Conservation (phyloP, 2,329 filamentous ascomycete genomes). For the Trichoderma atrobrunneum region DNA sequence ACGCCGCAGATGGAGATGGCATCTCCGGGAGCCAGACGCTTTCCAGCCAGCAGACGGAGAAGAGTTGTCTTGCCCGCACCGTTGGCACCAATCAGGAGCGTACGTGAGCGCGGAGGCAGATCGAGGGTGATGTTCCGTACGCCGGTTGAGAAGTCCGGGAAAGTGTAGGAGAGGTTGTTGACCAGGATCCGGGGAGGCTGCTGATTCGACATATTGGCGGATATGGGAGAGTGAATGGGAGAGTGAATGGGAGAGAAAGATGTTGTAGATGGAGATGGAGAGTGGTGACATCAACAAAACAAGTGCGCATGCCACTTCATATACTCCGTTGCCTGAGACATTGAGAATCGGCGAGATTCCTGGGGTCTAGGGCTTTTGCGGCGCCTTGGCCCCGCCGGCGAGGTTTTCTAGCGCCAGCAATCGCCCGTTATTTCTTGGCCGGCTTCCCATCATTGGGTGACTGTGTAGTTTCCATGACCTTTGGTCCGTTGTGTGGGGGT, state of each 20-base stretch:
- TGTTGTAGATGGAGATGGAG: background rate
- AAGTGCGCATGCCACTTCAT: background rate
- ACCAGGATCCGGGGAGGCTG: conserved; percentile 64
- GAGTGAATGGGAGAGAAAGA: background rate
- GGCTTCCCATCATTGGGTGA: background rate
- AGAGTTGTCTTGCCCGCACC: conserved; percentile 97
- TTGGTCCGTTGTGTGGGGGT: background rate
- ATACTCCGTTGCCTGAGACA: background rate
- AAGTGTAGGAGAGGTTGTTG: conserved; percentile 77
- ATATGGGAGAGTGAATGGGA: background rate
- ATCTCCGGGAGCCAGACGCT: conserved; percentile 78
- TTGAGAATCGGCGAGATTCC: background rate
- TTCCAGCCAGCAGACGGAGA: conserved; percentile 88
- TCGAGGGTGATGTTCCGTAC: conserved; percentile 70
- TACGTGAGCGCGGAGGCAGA: conserved; percentile 79
- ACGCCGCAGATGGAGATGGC: conserved; percentile 76
- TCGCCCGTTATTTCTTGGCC: background rate
- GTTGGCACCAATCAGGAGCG: conserved; percentile 91
- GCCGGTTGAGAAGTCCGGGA: conserved; percentile 80
- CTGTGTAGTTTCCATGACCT: background rate
- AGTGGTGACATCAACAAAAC: background rate
- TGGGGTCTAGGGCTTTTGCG: background rate
- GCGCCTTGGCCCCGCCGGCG: background rate
- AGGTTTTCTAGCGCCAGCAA: conserved; percentile 7
- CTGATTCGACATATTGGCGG: conserved; percentile 5